Base-by-base conservation (phyloP, 2,329 filamentous ascomycete species). In the Penicillium capsulatum region DNA sequence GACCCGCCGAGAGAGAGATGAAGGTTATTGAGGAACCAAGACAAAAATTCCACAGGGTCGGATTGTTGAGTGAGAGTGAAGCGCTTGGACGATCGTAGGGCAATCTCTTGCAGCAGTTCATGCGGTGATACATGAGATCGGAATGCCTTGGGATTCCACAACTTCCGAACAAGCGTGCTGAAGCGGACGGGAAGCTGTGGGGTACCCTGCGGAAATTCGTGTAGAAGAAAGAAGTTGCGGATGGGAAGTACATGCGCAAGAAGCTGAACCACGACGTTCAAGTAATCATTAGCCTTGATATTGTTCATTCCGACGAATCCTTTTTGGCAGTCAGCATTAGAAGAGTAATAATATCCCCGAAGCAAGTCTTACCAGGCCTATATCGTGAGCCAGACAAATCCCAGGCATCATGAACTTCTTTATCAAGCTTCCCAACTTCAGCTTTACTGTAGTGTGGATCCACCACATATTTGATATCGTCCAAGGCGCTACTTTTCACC, bases 271-370 rank as follows among this genome's bases (percentile, higher is more conserved):
- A 96, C 79, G 17, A 95, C 91, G 61, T 98, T 98, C 60, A 97
- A 77, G 69, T 98, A 98, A 71, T 98, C 92, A 69, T 98, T 98
- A 42, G 92, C 88, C 67, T 98, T 98, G 75, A 98, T 96, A 69
- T 98, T 98, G 75, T 98, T 98, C 86, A 98, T 94, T 51, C 92
- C 92, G 45, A 98, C 88, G 62, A 90, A 98, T 4, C 92, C 70
- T 70, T 38, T n/a, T 10, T 17, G 24, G 14, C 16, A 26, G 19
- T 32, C 19, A 44, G 34, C 17, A 31, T 36, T 24, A 9, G 19
- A 16, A 31, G 15, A 3, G 10, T 7, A 5, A 8, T 8, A 22
- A 14, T 14, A 19, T 7, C 17, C 15, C 17, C n/a, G 31, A 19
- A 22, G 17, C 9, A 20, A 31, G 27, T 40, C 54, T 52, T 57